A percentile compares a stretch with the other conserved stretches of the same genome.
Conservation (phyloP, 352 stramenopile genomes). For the Pythium angustatum region DNA sequence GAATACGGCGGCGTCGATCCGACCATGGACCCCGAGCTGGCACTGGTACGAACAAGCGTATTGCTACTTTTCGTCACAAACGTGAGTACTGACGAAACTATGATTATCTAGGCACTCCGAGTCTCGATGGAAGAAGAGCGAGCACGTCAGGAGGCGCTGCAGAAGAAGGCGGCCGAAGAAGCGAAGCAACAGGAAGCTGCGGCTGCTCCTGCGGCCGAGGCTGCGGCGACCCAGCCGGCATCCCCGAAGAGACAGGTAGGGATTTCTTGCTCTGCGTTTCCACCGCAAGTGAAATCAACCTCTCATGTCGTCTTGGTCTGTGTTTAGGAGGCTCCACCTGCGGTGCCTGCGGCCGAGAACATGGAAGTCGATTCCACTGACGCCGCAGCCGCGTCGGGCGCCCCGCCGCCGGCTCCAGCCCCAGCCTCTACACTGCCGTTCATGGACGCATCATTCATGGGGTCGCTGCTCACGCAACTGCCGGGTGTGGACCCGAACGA, state of each 20-base stretch:
- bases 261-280: constrained; percentile 7
- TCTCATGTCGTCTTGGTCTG: no score
- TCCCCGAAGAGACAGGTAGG: constrained; percentile 29
- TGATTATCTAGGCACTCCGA: constrained; percentile 70
- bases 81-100: neutral
- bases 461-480: constrained; percentile 85
- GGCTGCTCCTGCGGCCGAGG: constrained; percentile 21
- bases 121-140: constrained; percentile 99
- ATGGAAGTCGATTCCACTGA: constrained; percentile 45
- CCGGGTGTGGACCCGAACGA: constrained; percentile 92
- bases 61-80: neutral
- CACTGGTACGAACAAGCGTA: constrained; percentile 76
- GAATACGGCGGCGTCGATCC: constrained; percentile 97
- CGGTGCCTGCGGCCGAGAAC: constrained; percentile 27
- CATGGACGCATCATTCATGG: constrained; percentile 90
- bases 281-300: neutral
- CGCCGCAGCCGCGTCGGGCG: constrained; percentile 26
- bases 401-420: constrained; percentile 64
- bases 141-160: constrained; percentile 92
- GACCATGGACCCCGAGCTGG: constrained; percentile 98
- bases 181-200: constrained; percentile 28
- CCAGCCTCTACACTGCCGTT: constrained; percentile 85
- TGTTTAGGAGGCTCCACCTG: constrained; percentile 18
- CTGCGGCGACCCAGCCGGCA: constrained; percentile 10
- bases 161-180: constrained; percentile 88